Evolutionary conservation across 2,329 filamentous ascomycete genomes (phyloP), one percentile per base, ranked within the genome.

Genomic region (Fulvia fulva): DNA sequence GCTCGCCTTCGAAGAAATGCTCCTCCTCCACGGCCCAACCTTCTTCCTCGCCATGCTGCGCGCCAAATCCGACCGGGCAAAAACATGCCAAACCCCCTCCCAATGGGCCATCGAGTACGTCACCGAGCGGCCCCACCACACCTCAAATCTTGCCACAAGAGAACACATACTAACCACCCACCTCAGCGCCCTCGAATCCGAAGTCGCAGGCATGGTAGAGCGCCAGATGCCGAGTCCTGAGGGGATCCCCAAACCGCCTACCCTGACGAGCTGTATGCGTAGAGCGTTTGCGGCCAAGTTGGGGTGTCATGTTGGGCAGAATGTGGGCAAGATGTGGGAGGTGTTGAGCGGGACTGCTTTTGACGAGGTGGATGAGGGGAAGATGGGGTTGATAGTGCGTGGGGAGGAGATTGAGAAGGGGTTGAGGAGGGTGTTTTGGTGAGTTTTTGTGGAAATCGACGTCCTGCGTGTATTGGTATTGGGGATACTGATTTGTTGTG

Each of bases 1-100:
- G 55, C 54, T 73, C 23, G 68, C 68, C 5, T 65, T 64, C 19
- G 68, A 74, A 55, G 71, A 74, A 60, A 64, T 71, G 56, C 53
- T 72, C 16, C 61, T 74, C 12, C 55, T 58, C 19, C 57, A 68
- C 28, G 71, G 71, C 0, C 67, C 69, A 14, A 60, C 61, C 8
- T 70, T 70, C 50, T 68, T 72, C 52, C 52, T 67, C 14, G 62
- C 59, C 8, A 52, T 72, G 55, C 51, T 72, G 5, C 51, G 58
- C n/a, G 63, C 59, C 34, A 58, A 61, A 9, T 23, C 30, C 5
- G 28, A 25, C 5, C 34, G 28, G 19, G 43, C 46, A n/a, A 34
- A 37, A 14, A 44, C 22, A 45, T 16, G 21, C 32, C 9, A 54
- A 54, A 51, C 37, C 16, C 8, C 23, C 12, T 21, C 22, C 25